Evolutionary conservation across 192 early-diverging fungal genomes (phyloP).

Genomic region (Backusella australiensis): DNA sequence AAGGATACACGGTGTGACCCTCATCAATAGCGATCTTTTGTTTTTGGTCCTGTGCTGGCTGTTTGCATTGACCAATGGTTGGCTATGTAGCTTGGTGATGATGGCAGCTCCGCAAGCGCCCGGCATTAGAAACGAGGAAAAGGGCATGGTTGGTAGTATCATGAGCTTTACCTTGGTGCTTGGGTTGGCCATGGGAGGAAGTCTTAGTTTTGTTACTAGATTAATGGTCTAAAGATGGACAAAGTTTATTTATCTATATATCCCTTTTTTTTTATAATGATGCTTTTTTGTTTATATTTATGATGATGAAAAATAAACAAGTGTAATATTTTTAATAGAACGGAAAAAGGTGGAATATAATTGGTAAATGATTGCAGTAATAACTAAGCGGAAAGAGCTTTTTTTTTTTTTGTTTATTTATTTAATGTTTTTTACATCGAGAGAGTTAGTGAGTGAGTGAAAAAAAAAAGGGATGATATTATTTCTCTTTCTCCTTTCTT

Average conservation of each 20-base stretch:
- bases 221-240: constrained; percentile 16
- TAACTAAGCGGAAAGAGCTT: not conserved
- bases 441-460: too few species aligned
- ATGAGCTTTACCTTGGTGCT: constrained; percentile 62
- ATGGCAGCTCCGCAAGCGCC: constrained; percentile 52
- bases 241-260: not conserved
- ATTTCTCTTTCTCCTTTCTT: not conserved
- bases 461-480: not conserved
- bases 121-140: constrained; percentile 26
- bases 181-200: constrained; percentile 67
- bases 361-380: constrained; percentile 4
- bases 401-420: not conserved
- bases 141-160: constrained; percentile 54
- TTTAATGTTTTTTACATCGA: not conserved
- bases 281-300: constrained; percentile 6
- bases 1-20: not conserved
- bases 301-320: not conserved
- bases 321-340: constrained; percentile 7
- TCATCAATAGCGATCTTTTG: constrained; percentile 43
- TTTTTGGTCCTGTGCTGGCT: constrained; percentile 53
- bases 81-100: constrained; percentile 60
- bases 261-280: not conserved
- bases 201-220: constrained; percentile 50
- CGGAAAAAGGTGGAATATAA: not conserved
- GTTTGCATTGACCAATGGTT: constrained; percentile 69